Conservation (phyloP, 768 basidiomycete species). For the Thelephora aurantiotincta region DNA sequence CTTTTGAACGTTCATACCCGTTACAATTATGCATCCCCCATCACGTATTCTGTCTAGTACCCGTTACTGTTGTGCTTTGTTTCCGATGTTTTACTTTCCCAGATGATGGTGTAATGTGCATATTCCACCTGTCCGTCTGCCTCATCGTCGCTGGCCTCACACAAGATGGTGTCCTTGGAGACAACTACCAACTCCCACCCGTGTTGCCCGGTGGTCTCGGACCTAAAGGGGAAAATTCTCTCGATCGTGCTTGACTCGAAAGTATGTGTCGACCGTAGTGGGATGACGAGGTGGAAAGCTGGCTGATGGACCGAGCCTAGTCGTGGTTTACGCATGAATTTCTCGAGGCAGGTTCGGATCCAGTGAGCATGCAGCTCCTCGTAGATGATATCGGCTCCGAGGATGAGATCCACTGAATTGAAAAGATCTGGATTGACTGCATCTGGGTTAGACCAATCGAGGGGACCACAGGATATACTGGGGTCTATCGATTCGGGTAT, state of each 20-base stretch:
- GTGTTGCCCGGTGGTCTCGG: conserved; percentile 2
- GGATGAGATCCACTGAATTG: conserved; percentile 29
- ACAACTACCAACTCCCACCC: conserved; percentile 30
- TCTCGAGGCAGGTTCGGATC: conserved; percentile 28
- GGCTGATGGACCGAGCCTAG: conserved; percentile 6
- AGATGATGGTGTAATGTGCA: conserved; percentile 58
- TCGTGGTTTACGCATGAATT: conserved; percentile 19
- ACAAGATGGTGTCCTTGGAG: conserved; percentile 37
- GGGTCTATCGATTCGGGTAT: background rate
- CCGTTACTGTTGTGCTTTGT: too few species aligned
- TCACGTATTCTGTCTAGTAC: conserved; percentile 12
- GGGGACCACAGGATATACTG: conserved; percentile 14
- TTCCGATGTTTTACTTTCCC: conserved; percentile 19
- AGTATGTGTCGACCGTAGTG: conserved; percentile 50
- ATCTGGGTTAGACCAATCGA: conserved; percentile 26
- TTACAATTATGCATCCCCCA: too few species aligned
- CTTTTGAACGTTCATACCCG: too few species aligned
- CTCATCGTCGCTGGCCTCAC: conserved; percentile 29
- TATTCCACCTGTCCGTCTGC: conserved; percentile 47
- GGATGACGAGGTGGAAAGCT: conserved; percentile 65
- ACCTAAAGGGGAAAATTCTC: conserved; percentile 26
- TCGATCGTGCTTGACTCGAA: conserved; percentile 48
- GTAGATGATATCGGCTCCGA: conserved; percentile 43
- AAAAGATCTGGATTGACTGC: conserved; percentile 13
- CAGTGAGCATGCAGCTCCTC: conserved; percentile 32